These are phyloP conservation scores for Agrocybe praecox DNA, from an alignment of 768 basidiomycete species.

Conservation along the genomic window DNA sequence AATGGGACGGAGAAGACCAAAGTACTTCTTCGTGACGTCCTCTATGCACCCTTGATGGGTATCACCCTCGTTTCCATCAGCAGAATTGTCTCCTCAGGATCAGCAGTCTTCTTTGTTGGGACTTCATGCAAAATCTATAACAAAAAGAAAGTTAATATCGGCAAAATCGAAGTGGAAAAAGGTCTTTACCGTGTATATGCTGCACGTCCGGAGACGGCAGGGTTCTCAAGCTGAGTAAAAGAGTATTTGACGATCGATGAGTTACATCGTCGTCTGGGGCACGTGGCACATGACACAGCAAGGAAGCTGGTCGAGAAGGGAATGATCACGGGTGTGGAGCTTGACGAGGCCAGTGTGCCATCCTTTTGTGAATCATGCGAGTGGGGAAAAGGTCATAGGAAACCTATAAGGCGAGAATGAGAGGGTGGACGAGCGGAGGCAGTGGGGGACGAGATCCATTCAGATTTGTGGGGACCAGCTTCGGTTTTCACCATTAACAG, in stretches of 20 bases:
- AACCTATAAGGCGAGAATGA: constrained; percentile 27
- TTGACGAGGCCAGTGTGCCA: not conserved
- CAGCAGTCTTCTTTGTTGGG: too few relatives aligned
- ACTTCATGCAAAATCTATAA: constrained; percentile 14
- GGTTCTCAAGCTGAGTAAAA: too few relatives aligned
- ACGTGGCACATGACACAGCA: constrained; percentile 24
- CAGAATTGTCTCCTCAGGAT: too few relatives aligned
- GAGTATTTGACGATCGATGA: too few relatives aligned
- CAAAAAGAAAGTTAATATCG: constrained; percentile 21
- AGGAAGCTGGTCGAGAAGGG: constrained; percentile 22
- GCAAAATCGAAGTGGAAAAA: constrained; percentile 15
- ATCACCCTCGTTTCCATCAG: too few relatives aligned
- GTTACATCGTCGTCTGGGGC: constrained; percentile 20
- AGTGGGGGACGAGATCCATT: constrained; percentile 26
- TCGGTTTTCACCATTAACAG: constrained; percentile 16
- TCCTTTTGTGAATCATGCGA: constrained; percentile 43
- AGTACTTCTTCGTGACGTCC: too few relatives aligned
- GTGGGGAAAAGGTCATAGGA: constrained; percentile 40
- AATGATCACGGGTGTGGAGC: constrained; percentile 20
- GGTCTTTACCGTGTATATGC: constrained; percentile 17
- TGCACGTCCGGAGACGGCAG: constrained; percentile 25
- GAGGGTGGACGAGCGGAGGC: constrained; percentile 3
- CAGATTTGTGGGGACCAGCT: constrained; percentile 42
- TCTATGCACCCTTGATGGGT: too few relatives aligned
- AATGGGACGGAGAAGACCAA: too few relatives aligned